These are phyloP conservation scores for Daedalea quercina DNA, from an alignment of 768 basidiomycete genomes.

Conservation along the genomic window DNA sequence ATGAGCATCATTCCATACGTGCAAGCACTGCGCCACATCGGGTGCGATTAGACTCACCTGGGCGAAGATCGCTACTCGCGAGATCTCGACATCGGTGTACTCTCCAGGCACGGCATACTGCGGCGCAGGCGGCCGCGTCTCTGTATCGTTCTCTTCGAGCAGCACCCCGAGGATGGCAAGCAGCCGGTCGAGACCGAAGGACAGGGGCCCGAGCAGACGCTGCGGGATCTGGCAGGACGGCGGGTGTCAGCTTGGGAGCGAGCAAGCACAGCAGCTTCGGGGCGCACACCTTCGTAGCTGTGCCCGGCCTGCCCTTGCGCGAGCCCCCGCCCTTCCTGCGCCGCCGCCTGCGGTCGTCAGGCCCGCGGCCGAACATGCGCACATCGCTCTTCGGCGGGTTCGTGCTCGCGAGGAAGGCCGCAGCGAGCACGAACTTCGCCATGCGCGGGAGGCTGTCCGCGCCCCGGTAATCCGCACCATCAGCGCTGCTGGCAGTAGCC, in stretches of 20 bases:
- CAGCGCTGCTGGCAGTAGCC: not conserved
- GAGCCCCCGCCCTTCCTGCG: slow-evolving; percentile 34
- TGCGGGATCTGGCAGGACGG: slow-evolving; percentile 73
- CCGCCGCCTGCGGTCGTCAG: slow-evolving; percentile 58
- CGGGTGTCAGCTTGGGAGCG: too few relatives aligned
- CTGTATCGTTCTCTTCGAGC: slow-evolving; percentile 63
- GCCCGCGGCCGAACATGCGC: slow-evolving; percentile 73
- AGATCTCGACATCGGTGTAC: slow-evolving; percentile 68
- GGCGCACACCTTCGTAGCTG: slow-evolving; percentile 5
- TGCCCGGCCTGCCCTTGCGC: slow-evolving; percentile 17
- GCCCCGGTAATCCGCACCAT: not conserved
- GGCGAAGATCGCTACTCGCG: slow-evolving; percentile 51
- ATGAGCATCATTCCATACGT: too few relatives aligned
- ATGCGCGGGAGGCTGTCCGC: slow-evolving; percentile 48
- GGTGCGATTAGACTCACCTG: slow-evolving; percentile 13
- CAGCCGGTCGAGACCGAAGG: slow-evolving; percentile 76
- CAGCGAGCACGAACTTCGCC: slow-evolving; percentile 70
- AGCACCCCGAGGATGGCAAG: slow-evolving; percentile 75
- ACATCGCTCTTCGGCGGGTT: slow-evolving; percentile 79
- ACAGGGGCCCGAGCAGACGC: slow-evolving; percentile 67
- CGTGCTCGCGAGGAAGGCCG: slow-evolving; percentile 76
- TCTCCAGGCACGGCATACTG: slow-evolving; percentile 50
- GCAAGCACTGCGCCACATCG: too few relatives aligned
- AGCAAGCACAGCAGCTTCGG: too few relatives aligned
- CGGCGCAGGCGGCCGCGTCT: slow-evolving; percentile 40